phyloP scores from a whole-genome alignment of 306 rosid species.

The Vicia sativa region DNA sequence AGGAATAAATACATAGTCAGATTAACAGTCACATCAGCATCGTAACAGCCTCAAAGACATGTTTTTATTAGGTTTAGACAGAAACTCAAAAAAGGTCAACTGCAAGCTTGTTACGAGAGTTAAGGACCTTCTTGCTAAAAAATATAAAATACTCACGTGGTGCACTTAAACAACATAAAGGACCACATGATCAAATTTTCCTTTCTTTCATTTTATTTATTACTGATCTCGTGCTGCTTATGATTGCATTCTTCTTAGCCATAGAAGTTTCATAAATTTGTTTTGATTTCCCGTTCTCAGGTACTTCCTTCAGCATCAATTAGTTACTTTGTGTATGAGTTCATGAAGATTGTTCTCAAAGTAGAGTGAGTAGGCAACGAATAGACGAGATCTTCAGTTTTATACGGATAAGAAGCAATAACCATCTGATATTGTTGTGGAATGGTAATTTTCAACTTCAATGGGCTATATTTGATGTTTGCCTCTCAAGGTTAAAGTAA shows the following conservation, averaged over 20 bases:
- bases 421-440: conserved; percentile 23
- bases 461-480: conserved; percentile 38
- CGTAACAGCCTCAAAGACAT: background rate
- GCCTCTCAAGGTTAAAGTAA: conserved; percentile 35
- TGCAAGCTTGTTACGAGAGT: background rate
- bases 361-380: conserved; percentile 64
- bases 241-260: conserved; percentile 20
- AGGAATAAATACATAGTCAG: background rate
- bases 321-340: conserved; percentile 93
- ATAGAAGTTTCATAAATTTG: conserved; percentile 7
- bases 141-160: background rate
- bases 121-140: background rate
- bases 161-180: background rate
- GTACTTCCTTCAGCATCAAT: conserved; percentile 97
- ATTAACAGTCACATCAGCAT: background rate
- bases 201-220: background rate
- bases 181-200: background rate
- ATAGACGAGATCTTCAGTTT: conserved; percentile 37
- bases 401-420: conserved; percentile 26
- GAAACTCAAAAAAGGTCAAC: background rate
- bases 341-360: conserved; percentile 90
- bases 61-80: background rate
- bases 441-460: conserved; percentile 35
- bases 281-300: conserved; percentile 49
- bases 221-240: conserved; percentile 21